phyloP scores from a whole-genome alignment of 805 yeast species.

The Wickerhamomyces strasburgensis region DNA sequence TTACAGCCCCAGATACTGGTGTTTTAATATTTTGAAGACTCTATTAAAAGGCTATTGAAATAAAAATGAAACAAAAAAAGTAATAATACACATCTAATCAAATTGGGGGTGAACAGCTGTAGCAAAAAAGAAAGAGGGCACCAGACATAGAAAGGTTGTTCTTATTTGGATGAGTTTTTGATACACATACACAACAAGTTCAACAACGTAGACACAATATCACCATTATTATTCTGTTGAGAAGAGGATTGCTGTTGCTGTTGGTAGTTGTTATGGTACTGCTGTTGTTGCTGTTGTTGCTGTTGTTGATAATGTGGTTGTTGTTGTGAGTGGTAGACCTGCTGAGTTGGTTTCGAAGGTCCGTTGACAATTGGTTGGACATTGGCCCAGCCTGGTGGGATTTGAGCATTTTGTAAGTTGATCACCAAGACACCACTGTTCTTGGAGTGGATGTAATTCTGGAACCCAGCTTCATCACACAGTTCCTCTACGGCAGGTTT shows the following conservation, averaged over 20 bases:
- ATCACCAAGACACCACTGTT: slow-evolving; percentile 81
- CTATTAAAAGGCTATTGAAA: too few species aligned
- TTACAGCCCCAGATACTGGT: neutral
- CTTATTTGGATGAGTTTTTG: slow-evolving; percentile 21
- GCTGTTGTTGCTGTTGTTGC: slow-evolving; percentile 15
- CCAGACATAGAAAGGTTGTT: neutral
- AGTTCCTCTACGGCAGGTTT: slow-evolving; percentile 84
- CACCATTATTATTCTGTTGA: slow-evolving; percentile 13
- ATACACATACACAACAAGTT: slow-evolving; percentile 32
- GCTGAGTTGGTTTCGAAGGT: slow-evolving; percentile 27
- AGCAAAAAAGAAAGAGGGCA: too few species aligned
- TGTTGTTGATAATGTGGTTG: slow-evolving; percentile 25
- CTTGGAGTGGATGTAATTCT: slow-evolving; percentile 55
- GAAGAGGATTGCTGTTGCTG: slow-evolving; percentile 13
- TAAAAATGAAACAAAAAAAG: too few species aligned
- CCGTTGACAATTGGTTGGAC: slow-evolving; percentile 6
- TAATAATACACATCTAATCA: neutral
- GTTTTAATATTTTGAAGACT: neutral
- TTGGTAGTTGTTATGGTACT: slow-evolving; percentile 14
- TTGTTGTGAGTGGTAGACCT: slow-evolving; percentile 28
- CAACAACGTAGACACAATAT: slow-evolving; percentile 19
- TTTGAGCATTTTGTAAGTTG: slow-evolving; percentile 46
- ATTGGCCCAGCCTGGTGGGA: slow-evolving; percentile 35
- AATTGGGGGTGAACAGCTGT: neutral
- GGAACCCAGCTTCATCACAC: slow-evolving; percentile 62